Conservation (phyloP, 495 filamentous ascomycete species). For the Trichocladium uniseriatum region DNA sequence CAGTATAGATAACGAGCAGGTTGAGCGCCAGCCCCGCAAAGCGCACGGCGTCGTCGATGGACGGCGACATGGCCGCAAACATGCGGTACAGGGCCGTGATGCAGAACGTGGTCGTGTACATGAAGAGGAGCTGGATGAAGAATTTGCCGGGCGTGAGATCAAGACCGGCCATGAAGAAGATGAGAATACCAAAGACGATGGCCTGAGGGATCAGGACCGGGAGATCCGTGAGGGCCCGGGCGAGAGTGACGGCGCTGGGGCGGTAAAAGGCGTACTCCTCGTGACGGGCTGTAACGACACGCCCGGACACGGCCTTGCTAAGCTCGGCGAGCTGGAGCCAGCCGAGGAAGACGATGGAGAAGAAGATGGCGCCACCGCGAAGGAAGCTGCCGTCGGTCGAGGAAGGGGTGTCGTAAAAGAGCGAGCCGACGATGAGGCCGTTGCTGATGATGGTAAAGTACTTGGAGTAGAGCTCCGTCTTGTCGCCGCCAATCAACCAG, state of each 20-base stretch:
- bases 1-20: slow-evolving; percentile 69
- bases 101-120: slow-evolving; percentile 52
- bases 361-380: slow-evolving; percentile 53
- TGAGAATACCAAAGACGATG: slow-evolving; percentile 59
- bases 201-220: slow-evolving; percentile 64
- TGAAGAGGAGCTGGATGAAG: slow-evolving; percentile 62
- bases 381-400: slow-evolving; percentile 48
- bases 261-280: slow-evolving; percentile 79
- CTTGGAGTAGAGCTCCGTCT: slow-evolving; percentile 51
- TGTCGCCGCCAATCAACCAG: slow-evolving; percentile 53
- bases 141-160: slow-evolving; percentile 65
- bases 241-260: slow-evolving; percentile 68
- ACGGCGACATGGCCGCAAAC: slow-evolving; percentile 53
- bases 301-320: slow-evolving; percentile 56
- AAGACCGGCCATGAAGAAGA: slow-evolving; percentile 71
- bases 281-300: slow-evolving; percentile 74
- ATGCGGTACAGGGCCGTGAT: slow-evolving; percentile 60
- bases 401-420: slow-evolving; percentile 62
- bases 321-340: slow-evolving; percentile 70
- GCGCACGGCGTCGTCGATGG: slow-evolving; percentile 51
- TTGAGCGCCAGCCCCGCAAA: slow-evolving; percentile 49
- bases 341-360: slow-evolving; percentile 71
- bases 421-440: slow-evolving; percentile 63
- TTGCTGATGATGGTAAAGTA: slow-evolving; percentile 51
- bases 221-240: slow-evolving; percentile 65